phyloP scores from a whole-genome alignment of 371 early-diverging fungal genomes.

The Mortierella sp. region DNA sequence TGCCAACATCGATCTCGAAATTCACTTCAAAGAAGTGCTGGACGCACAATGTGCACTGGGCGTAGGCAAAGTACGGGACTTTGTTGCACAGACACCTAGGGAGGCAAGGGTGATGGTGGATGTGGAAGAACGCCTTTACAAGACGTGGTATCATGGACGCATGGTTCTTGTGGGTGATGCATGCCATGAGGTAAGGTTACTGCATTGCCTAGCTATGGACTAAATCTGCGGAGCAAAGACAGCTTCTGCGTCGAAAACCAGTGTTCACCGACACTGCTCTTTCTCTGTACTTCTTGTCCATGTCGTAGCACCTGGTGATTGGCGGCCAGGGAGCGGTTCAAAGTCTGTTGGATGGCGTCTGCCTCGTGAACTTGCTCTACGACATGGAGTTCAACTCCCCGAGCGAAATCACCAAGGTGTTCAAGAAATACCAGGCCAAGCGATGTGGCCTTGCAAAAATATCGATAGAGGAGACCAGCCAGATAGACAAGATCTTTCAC shows the following conservation, averaged over 20 bases:
- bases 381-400: slow-evolving; percentile 50
- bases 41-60: slow-evolving; percentile 25
- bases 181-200: slow-evolving; percentile 19
- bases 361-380: slow-evolving; percentile 42
- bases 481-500: slow-evolving; percentile 37
- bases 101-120: slow-evolving; percentile 7
- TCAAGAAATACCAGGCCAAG: slow-evolving; percentile 43
- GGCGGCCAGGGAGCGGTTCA: slow-evolving; percentile 36
- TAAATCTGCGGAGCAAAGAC: too few relatives aligned
- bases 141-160: slow-evolving; percentile 46
- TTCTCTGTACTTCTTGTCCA: background rate
- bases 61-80: slow-evolving; percentile 33
- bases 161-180: slow-evolving; percentile 54
- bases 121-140: slow-evolving; percentile 35
- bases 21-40: slow-evolving; percentile 15
- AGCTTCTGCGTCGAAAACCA: too few relatives aligned
- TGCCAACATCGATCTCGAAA: slow-evolving; percentile 6
- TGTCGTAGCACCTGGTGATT: slow-evolving; percentile 13
- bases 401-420: slow-evolving; percentile 32
- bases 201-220: background rate
- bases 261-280: background rate
- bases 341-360: slow-evolving; percentile 35
- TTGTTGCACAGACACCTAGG: slow-evolving; percentile 20
- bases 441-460: slow-evolving; percentile 19
- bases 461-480: slow-evolving; percentile 26